Conservation (phyloP, 1,139 yeast genomes). For the Geotrichum australiense region DNA sequence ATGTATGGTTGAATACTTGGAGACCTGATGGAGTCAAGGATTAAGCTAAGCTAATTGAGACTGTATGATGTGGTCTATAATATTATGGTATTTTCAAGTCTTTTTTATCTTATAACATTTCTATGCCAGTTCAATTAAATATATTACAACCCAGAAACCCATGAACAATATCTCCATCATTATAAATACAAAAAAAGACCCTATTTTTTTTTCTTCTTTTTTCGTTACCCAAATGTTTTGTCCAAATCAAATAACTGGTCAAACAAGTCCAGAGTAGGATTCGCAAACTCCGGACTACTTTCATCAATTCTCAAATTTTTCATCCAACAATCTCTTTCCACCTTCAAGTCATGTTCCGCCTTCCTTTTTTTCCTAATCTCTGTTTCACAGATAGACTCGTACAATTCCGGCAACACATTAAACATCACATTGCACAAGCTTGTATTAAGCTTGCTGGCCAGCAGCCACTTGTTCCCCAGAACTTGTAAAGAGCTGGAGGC, state of each 20-base stretch:
- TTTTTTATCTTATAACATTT: too few relatives aligned
- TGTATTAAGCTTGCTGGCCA: constrained; percentile 15
- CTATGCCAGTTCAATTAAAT: too few relatives aligned
- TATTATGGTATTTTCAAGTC: background rate
- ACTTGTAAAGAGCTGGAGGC: constrained; percentile 11
- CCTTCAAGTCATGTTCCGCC: constrained; percentile 6
- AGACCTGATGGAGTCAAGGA: too few relatives aligned
- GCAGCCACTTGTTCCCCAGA: constrained; percentile 16
- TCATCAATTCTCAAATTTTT: constrained; percentile 14
- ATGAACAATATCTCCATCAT: background rate
- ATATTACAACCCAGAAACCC: too few relatives aligned
- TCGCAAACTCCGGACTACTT: background rate
- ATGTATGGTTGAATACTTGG: constrained; percentile 15
- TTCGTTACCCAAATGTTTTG: background rate
- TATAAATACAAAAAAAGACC: background rate
- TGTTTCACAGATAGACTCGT: constrained; percentile 16
- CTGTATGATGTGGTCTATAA: background rate
- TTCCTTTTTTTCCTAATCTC: constrained; percentile 16
- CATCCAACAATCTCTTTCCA: constrained; percentile 19
- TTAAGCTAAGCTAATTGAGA: too few relatives aligned
- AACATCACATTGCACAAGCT: constrained; percentile 19
- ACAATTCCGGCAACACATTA: constrained; percentile 19
- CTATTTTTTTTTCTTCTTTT: background rate
- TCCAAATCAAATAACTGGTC: constrained; percentile 19
- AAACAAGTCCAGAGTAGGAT: constrained; percentile 17